phyloP scores from a whole-genome alignment of 331 rosid genomes.

The Rosa hybrid region DNA sequence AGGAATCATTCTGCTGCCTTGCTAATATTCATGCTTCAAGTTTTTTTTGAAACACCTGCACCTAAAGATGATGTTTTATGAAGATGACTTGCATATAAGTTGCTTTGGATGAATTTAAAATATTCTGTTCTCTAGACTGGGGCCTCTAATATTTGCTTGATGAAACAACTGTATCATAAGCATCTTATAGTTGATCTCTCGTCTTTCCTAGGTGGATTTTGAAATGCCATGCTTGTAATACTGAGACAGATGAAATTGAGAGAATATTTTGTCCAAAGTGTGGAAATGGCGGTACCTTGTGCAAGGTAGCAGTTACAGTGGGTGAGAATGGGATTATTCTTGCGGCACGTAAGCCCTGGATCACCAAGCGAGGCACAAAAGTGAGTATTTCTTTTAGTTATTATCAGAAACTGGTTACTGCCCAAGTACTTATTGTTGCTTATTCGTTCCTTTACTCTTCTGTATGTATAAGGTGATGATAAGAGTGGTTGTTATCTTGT shows the following conservation, averaged over 20 bases:
- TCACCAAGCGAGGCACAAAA: conserved; percentile 83
- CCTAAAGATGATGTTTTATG: background rate
- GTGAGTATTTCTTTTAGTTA: conserved; percentile 38
- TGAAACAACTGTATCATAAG: background rate
- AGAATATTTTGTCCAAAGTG: conserved; percentile 92
- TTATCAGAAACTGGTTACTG: conserved; percentile 6
- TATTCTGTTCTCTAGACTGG: background rate
- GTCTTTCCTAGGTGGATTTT: conserved; percentile 77
- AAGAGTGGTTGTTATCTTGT: background rate
- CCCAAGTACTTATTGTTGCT: background rate
- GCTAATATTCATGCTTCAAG: background rate
- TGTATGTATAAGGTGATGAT: background rate
- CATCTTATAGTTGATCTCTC: conserved; percentile 24
- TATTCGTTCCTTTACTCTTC: background rate
- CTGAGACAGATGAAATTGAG: conserved; percentile 78
- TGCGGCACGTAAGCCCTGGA: conserved; percentile 69
- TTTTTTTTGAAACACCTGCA: background rate
- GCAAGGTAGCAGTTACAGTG: conserved; percentile 95
- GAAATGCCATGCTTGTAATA: conserved; percentile 86
- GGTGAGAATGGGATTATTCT: conserved; percentile 84
- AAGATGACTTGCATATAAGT: too few species aligned
- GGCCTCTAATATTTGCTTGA: background rate
- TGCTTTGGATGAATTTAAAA: background rate
- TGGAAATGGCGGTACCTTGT: conserved; percentile 96
- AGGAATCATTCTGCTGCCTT: background rate